Percentiles rank a stretch among this genome's conserved stretches.
Conservation (phyloP, 352 stramenopile species). For the Pythium rhizo-oryzae region DNA sequence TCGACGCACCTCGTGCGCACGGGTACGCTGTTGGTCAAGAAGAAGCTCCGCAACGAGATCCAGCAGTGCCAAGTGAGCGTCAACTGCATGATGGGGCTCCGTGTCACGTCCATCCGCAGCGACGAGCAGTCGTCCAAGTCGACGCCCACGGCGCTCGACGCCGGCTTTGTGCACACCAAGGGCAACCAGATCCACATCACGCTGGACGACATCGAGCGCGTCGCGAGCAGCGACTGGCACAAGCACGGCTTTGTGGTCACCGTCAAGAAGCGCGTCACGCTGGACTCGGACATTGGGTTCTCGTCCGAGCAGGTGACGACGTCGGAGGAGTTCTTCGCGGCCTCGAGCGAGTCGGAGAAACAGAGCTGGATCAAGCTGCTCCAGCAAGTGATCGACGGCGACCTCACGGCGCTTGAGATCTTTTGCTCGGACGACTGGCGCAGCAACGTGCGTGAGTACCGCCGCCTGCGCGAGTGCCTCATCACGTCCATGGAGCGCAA, state of each 20-base stretch:
- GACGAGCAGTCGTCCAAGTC: conserved; percentile 34
- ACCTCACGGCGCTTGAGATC: conserved; percentile 83
- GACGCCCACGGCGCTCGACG: conserved; percentile 41
- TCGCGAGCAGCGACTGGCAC: conserved; percentile 74
- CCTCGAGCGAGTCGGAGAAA: conserved; percentile 62
- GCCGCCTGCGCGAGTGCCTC: conserved; percentile 70
- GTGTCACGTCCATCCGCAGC: conserved; percentile 62
- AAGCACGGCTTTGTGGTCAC: conserved; percentile 73
- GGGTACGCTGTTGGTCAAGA: conserved; percentile 61
- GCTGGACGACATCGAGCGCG: conserved; percentile 79
- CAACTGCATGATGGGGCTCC: conserved; percentile 89
- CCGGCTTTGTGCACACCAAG: conserved; percentile 56
- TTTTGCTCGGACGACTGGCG: conserved; percentile 90
- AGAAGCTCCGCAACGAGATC: conserved; percentile 83
- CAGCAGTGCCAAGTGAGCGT: conserved; percentile 69
- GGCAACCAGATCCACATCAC: conserved; percentile 72
- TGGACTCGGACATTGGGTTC: conserved; percentile 17
- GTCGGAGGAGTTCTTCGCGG: conserved; percentile 78
- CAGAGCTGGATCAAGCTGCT: conserved; percentile 71
- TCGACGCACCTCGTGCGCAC: conserved; percentile 81
- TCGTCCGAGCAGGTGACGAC: conserved; percentile 37
- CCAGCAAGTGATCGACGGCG: conserved; percentile 75
- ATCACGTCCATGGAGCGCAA: conserved; percentile 86
- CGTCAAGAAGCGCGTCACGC: conserved; percentile 54
- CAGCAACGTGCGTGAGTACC: conserved; percentile 87